Evolutionary conservation across 495 filamentous ascomycete species (phyloP).

Genomic region (Aspergillus egyptiacus): DNA sequence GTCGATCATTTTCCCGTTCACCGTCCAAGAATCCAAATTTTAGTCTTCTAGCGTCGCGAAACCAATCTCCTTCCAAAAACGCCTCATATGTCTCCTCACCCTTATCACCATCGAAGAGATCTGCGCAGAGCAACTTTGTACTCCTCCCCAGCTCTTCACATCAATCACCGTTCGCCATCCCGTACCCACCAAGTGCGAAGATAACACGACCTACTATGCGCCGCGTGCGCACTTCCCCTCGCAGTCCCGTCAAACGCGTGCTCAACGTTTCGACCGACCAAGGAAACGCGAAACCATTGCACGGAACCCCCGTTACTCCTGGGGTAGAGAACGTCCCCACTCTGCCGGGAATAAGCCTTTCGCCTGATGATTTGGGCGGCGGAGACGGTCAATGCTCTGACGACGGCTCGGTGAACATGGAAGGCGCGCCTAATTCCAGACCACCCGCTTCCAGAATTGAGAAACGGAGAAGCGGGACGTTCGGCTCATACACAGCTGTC

Average conservation of each 20-base stretch:
- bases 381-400: slow-evolving; percentile 30
- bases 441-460: slow-evolving; percentile 41
- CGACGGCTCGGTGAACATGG: slow-evolving; percentile 40
- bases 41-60: slow-evolving; percentile 52
- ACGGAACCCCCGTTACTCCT: slow-evolving; percentile 27
- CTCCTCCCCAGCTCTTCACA: slow-evolving; percentile 43
- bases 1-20: slow-evolving; percentile 79
- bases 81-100: slow-evolving; percentile 45
- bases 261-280: slow-evolving; percentile 63
- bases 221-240: slow-evolving; percentile 58
- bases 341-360: slow-evolving; percentile 33
- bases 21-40: slow-evolving; percentile 73
- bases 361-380: slow-evolving; percentile 31
- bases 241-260: slow-evolving; percentile 69
- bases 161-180: slow-evolving; percentile 47
- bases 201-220: slow-evolving; percentile 44
- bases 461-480: slow-evolving; percentile 44
- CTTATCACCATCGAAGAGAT: slow-evolving; percentile 44
- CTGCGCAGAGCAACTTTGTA: slow-evolving; percentile 41
- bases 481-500: slow-evolving; percentile 51
- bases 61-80: slow-evolving; percentile 47
- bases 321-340: slow-evolving; percentile 53
- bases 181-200: slow-evolving; percentile 48
- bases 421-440: slow-evolving; percentile 43
- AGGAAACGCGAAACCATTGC: slow-evolving; percentile 57